Conservation (phyloP, 2,329 filamentous ascomycete genomes). For the Ophiostoma himal-ulmi region DNA sequence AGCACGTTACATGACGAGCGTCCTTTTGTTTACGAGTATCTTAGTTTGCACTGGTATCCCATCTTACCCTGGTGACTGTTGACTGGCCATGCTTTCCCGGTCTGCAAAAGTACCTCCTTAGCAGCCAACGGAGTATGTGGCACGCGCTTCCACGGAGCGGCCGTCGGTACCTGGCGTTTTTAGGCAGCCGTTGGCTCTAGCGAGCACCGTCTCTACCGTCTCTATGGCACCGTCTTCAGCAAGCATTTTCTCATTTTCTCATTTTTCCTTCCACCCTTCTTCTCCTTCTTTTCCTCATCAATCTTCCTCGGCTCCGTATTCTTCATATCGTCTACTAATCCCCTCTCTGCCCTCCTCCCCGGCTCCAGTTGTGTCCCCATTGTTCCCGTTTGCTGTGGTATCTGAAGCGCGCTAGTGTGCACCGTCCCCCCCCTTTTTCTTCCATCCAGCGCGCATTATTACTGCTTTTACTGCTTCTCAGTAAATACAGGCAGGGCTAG, state of each 20-base stretch:
- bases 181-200: not conserved
- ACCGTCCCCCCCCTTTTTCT: not conserved
- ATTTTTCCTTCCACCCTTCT: not conserved
- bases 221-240: not conserved
- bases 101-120: not conserved
- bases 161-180: not conserved
- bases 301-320: not conserved
- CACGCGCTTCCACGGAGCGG: conserved; percentile 5
- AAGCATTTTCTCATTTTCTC: not conserved
- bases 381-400: not conserved
- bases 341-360: not conserved
- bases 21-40: conserved; percentile 1
- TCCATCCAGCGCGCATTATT: conserved; percentile 2
- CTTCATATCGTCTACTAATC: not conserved
- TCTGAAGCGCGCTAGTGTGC: conserved; percentile 13
- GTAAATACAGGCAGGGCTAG: conserved; percentile 13
- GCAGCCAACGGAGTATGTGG: not conserved
- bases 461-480: conserved; percentile 4
- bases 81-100: not conserved
- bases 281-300: not conserved
- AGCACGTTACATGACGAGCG: not conserved
- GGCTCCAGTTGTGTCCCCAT: not conserved
- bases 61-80: too few relatives aligned
- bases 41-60: not conserved
- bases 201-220: not conserved